Percentiles rank a stretch among this genome's conserved stretches.
Conservation (phyloP, 768 basidiomycete species). For the Lactarius evosmus region DNA sequence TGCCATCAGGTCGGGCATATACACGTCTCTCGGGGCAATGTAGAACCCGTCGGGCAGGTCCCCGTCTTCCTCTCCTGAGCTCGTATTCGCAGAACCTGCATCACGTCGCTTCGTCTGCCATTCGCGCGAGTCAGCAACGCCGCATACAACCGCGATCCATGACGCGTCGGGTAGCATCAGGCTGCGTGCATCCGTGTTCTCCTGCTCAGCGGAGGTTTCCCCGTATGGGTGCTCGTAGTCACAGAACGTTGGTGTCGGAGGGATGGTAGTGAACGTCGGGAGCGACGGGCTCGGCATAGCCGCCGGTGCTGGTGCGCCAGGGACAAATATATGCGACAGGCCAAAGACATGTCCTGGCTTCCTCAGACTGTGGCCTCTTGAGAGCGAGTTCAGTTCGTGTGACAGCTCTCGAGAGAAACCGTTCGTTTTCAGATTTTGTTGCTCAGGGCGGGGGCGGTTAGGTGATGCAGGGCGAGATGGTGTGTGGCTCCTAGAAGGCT, state of each 20-base stretch:
- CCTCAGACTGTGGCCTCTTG: background rate
- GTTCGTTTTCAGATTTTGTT: background rate
- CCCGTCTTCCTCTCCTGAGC: constrained; percentile 33
- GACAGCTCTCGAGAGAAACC: constrained; percentile 13
- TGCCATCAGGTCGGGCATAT: constrained; percentile 80
- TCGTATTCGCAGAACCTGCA: constrained; percentile 24
- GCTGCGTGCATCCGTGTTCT: constrained; percentile 30
- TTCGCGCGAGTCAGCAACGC: constrained; percentile 59
- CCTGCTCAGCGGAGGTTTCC: constrained; percentile 9
- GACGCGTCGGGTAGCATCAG: constrained; percentile 59
- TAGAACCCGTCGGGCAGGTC: constrained; percentile 67
- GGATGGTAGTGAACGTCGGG: constrained; percentile 32
- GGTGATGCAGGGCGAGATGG: constrained; percentile 27
- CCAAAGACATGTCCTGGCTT: constrained; percentile 36
- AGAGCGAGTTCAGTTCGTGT: constrained; percentile 15
- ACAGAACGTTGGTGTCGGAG: constrained; percentile 31
- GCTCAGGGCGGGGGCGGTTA: background rate
- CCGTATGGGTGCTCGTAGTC: constrained; percentile 25
- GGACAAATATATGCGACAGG: constrained; percentile 52
- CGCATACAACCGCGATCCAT: constrained; percentile 82
- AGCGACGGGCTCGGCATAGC: constrained; percentile 21
- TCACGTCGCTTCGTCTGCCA: constrained; percentile 36
- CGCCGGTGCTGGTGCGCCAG: constrained; percentile 32
- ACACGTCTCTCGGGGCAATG: constrained; percentile 71
- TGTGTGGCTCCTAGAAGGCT: constrained; percentile 43